Conservation (phyloP, 768 basidiomycete species). For the Rhodotorula babjevae region DNA sequence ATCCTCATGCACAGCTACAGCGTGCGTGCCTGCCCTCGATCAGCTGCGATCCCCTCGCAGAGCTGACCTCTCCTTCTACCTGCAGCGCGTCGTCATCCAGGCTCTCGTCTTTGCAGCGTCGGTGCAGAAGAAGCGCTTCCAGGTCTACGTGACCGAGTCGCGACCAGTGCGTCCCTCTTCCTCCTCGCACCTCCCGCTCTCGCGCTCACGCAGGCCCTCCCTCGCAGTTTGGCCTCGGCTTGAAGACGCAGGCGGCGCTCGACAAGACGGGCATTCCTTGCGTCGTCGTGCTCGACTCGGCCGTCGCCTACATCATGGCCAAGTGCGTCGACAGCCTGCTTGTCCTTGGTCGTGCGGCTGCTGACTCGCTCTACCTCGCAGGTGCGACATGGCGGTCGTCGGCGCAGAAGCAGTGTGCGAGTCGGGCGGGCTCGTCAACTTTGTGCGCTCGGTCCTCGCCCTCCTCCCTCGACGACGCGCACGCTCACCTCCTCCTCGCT, state of each 20-base stretch:
- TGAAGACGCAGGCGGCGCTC: constrained; percentile 83
- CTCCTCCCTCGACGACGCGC: background rate
- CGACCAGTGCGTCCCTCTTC: constrained; percentile 62
- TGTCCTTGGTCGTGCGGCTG: no score
- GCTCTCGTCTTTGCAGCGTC: constrained; percentile 78
- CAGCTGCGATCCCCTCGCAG: no score
- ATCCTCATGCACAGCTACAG: constrained; percentile 97
- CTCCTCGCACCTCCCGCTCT: background rate
- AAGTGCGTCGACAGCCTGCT: no score
- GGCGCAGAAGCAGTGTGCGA: constrained; percentile 98
- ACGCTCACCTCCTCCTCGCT: background rate
- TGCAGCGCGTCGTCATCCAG: constrained; percentile 76
- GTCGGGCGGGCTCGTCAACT: constrained; percentile 85
- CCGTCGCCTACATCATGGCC: constrained; percentile 95
- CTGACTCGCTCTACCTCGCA: background rate
- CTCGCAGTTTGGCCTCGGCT: constrained; percentile 53
- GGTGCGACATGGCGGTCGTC: constrained; percentile 68
- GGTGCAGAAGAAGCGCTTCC: constrained; percentile 77
- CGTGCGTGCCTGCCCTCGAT: background rate
- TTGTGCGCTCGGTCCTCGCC: constrained; percentile 42
- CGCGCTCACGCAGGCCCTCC: background rate
- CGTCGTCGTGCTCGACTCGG: constrained; percentile 89
- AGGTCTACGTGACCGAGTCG: constrained; percentile 96
- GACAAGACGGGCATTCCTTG: constrained; percentile 88
- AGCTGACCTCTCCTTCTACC: background rate